These are phyloP conservation scores for Trichophyton equinum DNA, from an alignment of 2,329 filamentous ascomycete species.

Conservation along the genomic window DNA sequence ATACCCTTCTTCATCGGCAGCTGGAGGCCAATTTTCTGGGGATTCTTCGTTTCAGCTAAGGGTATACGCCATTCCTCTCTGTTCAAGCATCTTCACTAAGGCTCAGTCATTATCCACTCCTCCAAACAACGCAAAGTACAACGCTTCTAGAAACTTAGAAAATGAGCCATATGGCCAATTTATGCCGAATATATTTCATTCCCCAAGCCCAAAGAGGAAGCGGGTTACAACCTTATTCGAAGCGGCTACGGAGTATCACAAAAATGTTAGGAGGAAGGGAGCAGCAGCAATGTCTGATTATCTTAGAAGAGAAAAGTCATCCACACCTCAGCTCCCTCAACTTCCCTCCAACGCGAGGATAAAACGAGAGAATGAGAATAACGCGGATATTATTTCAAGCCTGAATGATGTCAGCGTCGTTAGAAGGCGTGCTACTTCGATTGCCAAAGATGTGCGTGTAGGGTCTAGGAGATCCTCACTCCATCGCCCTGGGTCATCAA, in stretches of 20 bases:
- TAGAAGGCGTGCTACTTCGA: background rate
- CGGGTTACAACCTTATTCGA: conserved; percentile 33
- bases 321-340: conserved; percentile 15
- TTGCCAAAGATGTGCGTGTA: background rate
- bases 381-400: background rate
- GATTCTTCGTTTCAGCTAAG: conserved; percentile 18
- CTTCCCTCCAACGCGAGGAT: conserved; percentile 21
- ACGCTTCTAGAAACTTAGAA: conserved; percentile 7
- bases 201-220: conserved; percentile 32
- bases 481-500: background rate
- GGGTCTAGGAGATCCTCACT: background rate
- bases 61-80: conserved; percentile 28
- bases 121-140: conserved; percentile 15
- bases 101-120: conserved; percentile 25
- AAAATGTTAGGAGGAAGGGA: conserved; percentile 28
- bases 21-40: conserved; percentile 9
- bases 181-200: conserved; percentile 24
- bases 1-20: conserved; percentile 24
- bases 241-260: conserved; percentile 30
- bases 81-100: conserved; percentile 23
- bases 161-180: conserved; percentile 23
- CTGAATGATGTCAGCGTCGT: background rate
- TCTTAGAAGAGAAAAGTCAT: conserved; percentile 28
- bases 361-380: conserved; percentile 25
- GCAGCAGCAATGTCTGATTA: conserved; percentile 25